Evolutionary conservation across 164 flowering plant species (phyloP), one percentile per base, ranked within the genome.

Genomic region (Vitis rupestris): DNA sequence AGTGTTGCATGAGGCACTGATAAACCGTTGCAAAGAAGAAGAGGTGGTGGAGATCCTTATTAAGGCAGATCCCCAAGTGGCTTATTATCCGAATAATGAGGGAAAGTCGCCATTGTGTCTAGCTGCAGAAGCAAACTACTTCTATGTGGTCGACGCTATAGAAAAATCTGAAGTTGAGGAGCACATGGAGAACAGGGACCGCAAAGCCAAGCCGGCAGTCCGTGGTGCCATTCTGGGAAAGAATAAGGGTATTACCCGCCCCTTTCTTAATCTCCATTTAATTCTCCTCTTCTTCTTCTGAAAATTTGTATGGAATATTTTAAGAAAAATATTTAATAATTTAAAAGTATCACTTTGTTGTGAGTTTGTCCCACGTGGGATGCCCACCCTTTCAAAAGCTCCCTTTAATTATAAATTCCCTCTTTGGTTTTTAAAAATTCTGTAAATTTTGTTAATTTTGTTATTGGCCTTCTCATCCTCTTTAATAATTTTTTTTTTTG

Each of bases 181-280:
- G 14, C 27, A 0, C 27, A 23, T 0, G 9, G 7, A 55, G 14
- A 1, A 23, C 27, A 23, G 1, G 7, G 4, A 31, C 44, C 14
- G 13, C 0, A 3, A 30, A 44, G 52, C 53, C 5, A 70, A 53
- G 30, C 54, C 66, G 1, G 51, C 44, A 2, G 10, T 53, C 12
- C 51, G 62, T 52, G 65, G 61, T 52, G 65, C 66, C 30, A 54
- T 70, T 14, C n/a, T 1, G n/a, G 16, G 57, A 44, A 52, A 37
- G 15, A 62, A 62, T 31, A 14, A 9, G 53, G 72, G 72, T 70
- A 50, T 15, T 0, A 12, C 44, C 7, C 44, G 44, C 44, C 44
- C 44, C 44, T 31, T 31, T 31, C 44, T 31, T 0, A 4, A 31
- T 31, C 44, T 31, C 44, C 5, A 31, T 31, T 31, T 31, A 31